Evolutionary conservation across 2,329 filamentous ascomycete species (phyloP), one percentile per base, ranked within the genome.

Genomic region (Penicillium hesseltinei): DNA sequence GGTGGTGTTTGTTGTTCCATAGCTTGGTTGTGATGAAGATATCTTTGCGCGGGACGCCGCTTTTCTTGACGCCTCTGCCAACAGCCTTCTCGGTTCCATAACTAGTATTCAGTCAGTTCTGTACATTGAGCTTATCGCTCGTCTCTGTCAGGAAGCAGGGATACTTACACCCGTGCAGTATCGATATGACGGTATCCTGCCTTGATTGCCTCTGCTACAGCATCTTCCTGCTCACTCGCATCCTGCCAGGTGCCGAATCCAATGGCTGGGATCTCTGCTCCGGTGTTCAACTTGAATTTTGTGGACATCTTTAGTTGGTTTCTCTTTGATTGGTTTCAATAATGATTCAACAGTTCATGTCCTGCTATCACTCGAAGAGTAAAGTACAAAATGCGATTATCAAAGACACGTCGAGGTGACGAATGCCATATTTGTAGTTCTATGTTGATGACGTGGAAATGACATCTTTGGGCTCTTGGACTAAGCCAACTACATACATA

Each of bases 21-120:
- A 88, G 75, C 71, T 89, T 89, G 11, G 84, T 86, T 2, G 84
- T 86, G 63, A 89, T 78, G 73, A 88, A 89, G 60, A 89, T 75
- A 55, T 89, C 80, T 43, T 84, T 77, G 46, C 87, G 81, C 57
- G 87, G 85, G 11, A 90, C 80, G 46, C 87, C 81, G 33, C 83
- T 83, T 60, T 86, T 81, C 63, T 80, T 82, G 68, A 90, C 84
- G 21, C 84, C 88, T 62, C 80, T 75, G 13, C 86, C 88, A 0
- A 88, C 86, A 52, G 87, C 85, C 54, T 80, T 80, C 71, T 89
- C 87, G 57, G 88, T 90, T 54, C 80, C 78, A 68, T 88, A 88
- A 69, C 75, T 78, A 35, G 19, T 38, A 10, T 4, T 29, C 8
- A 36, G 38, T 39, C 8, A 42, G 51, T 38, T 6, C 6, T 21